Evolutionary conservation across 1,284 basidiomycete species (phyloP), one percentile per base, ranked within the genome.

Genomic region (Ustilago trichophora): DNA sequence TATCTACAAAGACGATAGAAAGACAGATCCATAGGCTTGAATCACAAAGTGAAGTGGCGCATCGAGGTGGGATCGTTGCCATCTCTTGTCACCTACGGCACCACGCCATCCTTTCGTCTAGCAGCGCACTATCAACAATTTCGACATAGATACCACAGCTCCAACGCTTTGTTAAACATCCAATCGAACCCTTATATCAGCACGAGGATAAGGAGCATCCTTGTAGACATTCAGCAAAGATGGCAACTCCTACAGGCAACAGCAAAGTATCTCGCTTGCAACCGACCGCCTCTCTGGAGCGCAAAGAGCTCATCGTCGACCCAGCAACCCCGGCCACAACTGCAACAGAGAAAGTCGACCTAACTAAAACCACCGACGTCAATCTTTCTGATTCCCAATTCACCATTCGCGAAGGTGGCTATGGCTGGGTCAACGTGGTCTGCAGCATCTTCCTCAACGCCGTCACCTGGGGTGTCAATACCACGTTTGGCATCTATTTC

Each of bases 401-500:
- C 40, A 46, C 21, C 15, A 78, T 78, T 19, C 83, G 80, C 5
- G 82, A 84, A 57, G 83, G 83, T 13, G 83, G 83, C 8, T 84
- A 83, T 58, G 83, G 83, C 18, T 84, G 83, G 83, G 80, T 84
- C 38, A 76, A 83, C 24, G 78, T 80, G 10, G 57, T 64, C 10
- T 83, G 82, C 54, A 33, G 78, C 13, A 66, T 82, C 15, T 67
- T 62, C 15, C 56, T 77, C 26, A 83, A 81, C 41, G 82, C 83
- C 72, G 58, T 56, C 6, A 75, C 72, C 8, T 59, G 67, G 83
- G 83, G 83, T 18, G 73, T 82, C 58, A 84, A 84, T 58, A 83
- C 83, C 6, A 82, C 82, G 3, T 84, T 83, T 40, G 83, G 83
- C 16, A 82, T 84, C n/a, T 84, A 81, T 70, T 76, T 83, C 6